Base-by-base conservation (phyloP, 2,329 filamentous ascomycete genomes). In the Fusarium torreyae region DNA sequence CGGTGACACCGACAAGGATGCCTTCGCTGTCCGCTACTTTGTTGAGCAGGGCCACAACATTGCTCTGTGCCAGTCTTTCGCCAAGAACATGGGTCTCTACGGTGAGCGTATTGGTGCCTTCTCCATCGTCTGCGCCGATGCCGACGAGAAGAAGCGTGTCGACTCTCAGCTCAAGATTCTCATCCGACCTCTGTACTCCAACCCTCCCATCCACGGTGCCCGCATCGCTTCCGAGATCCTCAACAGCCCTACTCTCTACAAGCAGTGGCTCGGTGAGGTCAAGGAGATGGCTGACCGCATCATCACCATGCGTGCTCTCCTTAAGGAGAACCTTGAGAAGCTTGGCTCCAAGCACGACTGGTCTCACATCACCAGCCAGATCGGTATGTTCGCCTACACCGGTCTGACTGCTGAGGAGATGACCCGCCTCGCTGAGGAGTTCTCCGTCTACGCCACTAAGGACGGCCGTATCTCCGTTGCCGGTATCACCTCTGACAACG, bases 61-160 rank as follows among this genome's bases (percentile, higher is more conserved):
- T 79, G 91, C 90, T 78, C 89, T 98, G 69, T 91, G 92, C 77
- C 95, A 98, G 86, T 96, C 92, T 55, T 98, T 98, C 82, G 95
- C 95, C 81, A 98, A 98, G 92, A 99, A 99, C 89, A 98, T 99
- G 95, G 96, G 96, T 84, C 93, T 99, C 68, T 98, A 99, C 80
- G 96, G 96, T 79, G 96, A 99, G 88, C 95, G 96, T 84, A 94
- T 97, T 65, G 96, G 96, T 78, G 94, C 94, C 71, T 98, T 99
- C 88, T 97, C 94, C 75, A 88, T 98, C 73, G 92, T 98, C 76
- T 92, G 91, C 79, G 91, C 90, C 74, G 91, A 92, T 42, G 87
- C 90, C 69, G 94, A 94, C 74, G 95, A 98, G 88, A 95, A 94
- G 89, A 94, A 94, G 86, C 93, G 94, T 70, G 89, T 99, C 77